A percentile compares a stretch with the other conserved stretches of the same genome.
Conservation (phyloP, 2,329 filamentous ascomycete species). For the Paramyrothecium sp. region DNA sequence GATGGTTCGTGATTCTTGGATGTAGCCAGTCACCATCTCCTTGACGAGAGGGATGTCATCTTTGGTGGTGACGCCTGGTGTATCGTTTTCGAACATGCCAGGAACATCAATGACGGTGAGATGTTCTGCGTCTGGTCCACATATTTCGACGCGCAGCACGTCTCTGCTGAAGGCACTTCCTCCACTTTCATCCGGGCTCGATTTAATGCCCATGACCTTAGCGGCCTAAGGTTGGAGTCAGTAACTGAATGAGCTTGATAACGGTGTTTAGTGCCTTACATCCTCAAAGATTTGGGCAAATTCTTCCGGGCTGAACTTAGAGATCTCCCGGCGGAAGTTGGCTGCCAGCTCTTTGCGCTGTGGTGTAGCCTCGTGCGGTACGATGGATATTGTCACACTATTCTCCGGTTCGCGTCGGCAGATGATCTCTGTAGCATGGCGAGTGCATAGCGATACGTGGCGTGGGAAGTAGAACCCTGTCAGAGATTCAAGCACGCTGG, state of each 20-base stretch:
- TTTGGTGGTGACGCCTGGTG: slow-evolving; percentile 38
- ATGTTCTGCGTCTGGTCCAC: slow-evolving; percentile 41
- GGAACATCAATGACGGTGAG: slow-evolving; percentile 55
- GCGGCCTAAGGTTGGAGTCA: slow-evolving; percentile 37
- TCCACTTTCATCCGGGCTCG: slow-evolving; percentile 3
- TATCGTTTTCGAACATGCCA: slow-evolving; percentile 42
- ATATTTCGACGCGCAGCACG: slow-evolving; percentile 37
- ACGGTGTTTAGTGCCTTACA: slow-evolving; percentile 7
- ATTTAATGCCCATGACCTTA: slow-evolving; percentile 41
- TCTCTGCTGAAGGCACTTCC: slow-evolving; percentile 45
- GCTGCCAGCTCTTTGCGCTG: no score
- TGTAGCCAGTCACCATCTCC: slow-evolving; percentile 46
- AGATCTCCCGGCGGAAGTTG: no score
- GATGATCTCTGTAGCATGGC: slow-evolving; percentile 54
- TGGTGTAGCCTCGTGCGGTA: slow-evolving; percentile 8
- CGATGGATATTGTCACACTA: slow-evolving; percentile 19
- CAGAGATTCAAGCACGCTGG: slow-evolving; percentile 56
- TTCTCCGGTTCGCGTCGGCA: slow-evolving; percentile 31
- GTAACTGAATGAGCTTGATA: no score
- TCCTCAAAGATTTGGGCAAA: slow-evolving; percentile 5
- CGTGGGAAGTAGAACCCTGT: slow-evolving; percentile 49
- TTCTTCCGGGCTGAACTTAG: no score
- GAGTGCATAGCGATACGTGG: slow-evolving; percentile 51
- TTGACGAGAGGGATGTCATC: slow-evolving; percentile 42
- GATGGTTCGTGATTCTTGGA: slow-evolving; percentile 45